Base-by-base conservation (phyloP, 2,329 filamentous ascomycete genomes). In the Alternaria novae-zelandiae region DNA sequence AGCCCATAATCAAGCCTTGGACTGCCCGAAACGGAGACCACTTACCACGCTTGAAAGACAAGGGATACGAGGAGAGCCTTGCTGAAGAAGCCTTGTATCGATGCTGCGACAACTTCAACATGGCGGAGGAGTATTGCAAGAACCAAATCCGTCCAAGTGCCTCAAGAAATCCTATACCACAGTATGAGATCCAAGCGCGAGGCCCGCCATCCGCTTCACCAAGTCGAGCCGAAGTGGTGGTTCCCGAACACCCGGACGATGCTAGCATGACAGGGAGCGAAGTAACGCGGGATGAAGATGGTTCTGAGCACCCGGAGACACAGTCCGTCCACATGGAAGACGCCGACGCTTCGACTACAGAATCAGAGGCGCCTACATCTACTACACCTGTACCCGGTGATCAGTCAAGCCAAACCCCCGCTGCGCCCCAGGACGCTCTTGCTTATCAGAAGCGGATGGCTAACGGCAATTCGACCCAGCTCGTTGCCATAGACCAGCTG, bases 61-160 rank as follows among this genome's bases (percentile, higher is more conserved):
- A 54, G 28, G 82, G 83, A 58, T 85, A 84, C 2, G 88, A 89
- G 20, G 82, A 86, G 46, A 87, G 88, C 12, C 83, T 97, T 56
- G 90, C 87, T 7, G 86, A 87, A 30, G 95, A 98, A 79, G 94
- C 92, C 28, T 82, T 96, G 0, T 97, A 93, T 78, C 89, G 95
- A 58, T 92, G 92, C 72, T 91, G 93, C 73, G 92, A 93, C 59
- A 86, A 86, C 57, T 72, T 80, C 5, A 77, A 82, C 3, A 81
- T 84, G 25, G 89, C 93, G 7, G 83, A 85, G 32, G 91, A 96
- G 59, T 98, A 98, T 77, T 96, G 92, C 75, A 84, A 83, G 59
- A 87, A 89, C 13, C 87, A 91, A 63, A 82, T 79, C 50, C 83
- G 85, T 59, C 85, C 88, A 46, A 79, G 86, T 57, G 87, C 90